These are phyloP conservation scores for Blastobotrys mokoenaii DNA, from an alignment of 805 yeast species.

Conservation along the genomic window DNA sequence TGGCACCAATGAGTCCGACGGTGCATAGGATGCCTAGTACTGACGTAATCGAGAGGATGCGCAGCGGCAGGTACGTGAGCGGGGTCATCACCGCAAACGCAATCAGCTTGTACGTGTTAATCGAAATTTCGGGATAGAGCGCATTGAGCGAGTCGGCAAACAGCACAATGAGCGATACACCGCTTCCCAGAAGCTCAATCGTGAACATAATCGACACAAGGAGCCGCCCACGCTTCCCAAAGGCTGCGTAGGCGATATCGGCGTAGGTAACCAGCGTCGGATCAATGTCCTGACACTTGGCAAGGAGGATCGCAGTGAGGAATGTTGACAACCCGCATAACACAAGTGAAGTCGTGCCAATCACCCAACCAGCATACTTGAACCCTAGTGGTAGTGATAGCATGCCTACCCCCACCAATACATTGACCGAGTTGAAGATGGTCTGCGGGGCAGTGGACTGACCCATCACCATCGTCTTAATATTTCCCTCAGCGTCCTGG, in stretches of 20 bases:
- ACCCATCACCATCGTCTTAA: slow-evolving; percentile 66
- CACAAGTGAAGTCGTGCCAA: slow-evolving; percentile 53
- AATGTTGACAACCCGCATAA: slow-evolving; percentile 61
- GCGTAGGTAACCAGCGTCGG: slow-evolving; percentile 78
- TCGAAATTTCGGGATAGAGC: slow-evolving; percentile 45
- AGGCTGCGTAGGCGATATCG: slow-evolving; percentile 80
- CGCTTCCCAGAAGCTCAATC: slow-evolving; percentile 69
- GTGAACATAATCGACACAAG: slow-evolving; percentile 68
- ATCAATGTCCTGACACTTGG: slow-evolving; percentile 72
- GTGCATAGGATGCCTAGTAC: slow-evolving; percentile 67
- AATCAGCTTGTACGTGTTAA: slow-evolving; percentile 51
- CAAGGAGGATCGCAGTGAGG: slow-evolving; percentile 67
- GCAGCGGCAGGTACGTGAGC: slow-evolving; percentile 70
- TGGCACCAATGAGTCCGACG: slow-evolving; percentile 49
- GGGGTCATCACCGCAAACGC: slow-evolving; percentile 58
- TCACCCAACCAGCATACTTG: slow-evolving; percentile 49
- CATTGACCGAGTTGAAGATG: slow-evolving; percentile 56
- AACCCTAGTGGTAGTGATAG: slow-evolving; percentile 60
- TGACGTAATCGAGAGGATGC: slow-evolving; percentile 59
- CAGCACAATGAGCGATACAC: slow-evolving; percentile 70
- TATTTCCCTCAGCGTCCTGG: slow-evolving; percentile 62
- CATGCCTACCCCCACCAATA: slow-evolving; percentile 60
- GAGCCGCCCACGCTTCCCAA: slow-evolving; percentile 68
- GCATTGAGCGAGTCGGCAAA: slow-evolving; percentile 82
- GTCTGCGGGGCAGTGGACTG: slow-evolving; percentile 74